These are phyloP conservation scores for Bonnemaisonia californica DNA, from an alignment of 31 red algal species.

Conservation along the genomic window DNA sequence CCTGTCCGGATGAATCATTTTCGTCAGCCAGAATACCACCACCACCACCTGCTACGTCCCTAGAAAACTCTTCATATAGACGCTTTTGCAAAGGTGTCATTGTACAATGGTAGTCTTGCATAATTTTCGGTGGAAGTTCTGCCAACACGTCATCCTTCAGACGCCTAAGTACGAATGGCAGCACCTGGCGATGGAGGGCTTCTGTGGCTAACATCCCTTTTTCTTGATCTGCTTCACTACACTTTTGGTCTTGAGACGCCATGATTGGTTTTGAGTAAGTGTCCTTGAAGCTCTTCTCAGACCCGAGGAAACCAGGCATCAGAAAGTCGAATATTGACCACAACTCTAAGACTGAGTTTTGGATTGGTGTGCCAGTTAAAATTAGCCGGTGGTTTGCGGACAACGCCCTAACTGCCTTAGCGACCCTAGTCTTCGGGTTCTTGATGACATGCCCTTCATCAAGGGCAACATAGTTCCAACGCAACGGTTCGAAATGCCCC, in stretches of 20 bases:
- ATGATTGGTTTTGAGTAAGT: conserved; percentile 92
- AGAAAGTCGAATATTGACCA: conserved; percentile 99
- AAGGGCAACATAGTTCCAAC: conserved; percentile 92
- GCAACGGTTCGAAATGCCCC: conserved; percentile 48
- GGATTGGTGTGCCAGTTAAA: conserved; percentile 97
- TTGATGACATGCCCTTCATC: conserved; percentile 99
- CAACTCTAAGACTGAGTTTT: conserved; percentile 96
- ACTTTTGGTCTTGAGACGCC: conserved; percentile 71
- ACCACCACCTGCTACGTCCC: conserved; percentile 6
- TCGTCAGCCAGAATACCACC: conserved; percentile 10
- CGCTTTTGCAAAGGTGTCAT: conserved; percentile 82
- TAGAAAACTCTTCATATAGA: conserved; percentile 87
- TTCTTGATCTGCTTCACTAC: conserved; percentile 83
- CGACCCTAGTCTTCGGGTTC: conserved; percentile 89
- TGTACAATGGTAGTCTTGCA: conserved; percentile 90
- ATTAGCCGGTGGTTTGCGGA: conserved; percentile 81
- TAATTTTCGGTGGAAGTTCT: conserved; percentile 96
- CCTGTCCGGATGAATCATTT: neutral
- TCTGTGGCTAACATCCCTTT: conserved; percentile 81
- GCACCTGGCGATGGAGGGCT: conserved; percentile 91
- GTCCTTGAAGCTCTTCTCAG: conserved; percentile 84
- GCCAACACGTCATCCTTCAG: conserved; percentile 97
- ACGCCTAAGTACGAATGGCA: conserved; percentile 94
- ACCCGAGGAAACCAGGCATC: conserved; percentile 96
- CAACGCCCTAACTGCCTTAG: conserved; percentile 80